A percentile compares a stretch with the other conserved stretches of the same genome.
phyloP scores from a whole-genome alignment of 1,139 yeast species.

The Saccharomyces pastorianus region DNA sequence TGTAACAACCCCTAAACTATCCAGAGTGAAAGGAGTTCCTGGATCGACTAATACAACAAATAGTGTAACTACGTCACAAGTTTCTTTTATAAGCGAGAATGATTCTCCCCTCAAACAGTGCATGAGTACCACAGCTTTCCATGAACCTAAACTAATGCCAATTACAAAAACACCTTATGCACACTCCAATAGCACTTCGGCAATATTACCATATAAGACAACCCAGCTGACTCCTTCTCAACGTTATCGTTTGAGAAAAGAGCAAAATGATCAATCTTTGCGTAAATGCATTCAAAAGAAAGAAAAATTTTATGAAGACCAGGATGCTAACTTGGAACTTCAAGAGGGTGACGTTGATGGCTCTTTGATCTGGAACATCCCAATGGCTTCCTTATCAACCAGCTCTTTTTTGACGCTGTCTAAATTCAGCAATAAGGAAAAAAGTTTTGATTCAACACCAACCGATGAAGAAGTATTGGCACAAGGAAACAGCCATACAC shows the following conservation, averaged over 20 bases:
- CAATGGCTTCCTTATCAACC: conserved; percentile 36
- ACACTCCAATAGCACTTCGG: conserved; percentile 21
- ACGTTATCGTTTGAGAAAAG: conserved; percentile 32
- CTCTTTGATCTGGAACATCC: conserved; percentile 40
- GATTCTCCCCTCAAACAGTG: not conserved
- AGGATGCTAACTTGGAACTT: conserved; percentile 18
- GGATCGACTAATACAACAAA: conserved; percentile 7
- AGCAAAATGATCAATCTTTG: conserved; percentile 30
- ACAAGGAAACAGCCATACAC: conserved; percentile 11
- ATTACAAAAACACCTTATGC: conserved; percentile 1
- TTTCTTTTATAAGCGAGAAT: conserved; percentile 8
- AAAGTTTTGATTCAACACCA: conserved; percentile 1
- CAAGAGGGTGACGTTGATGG: conserved; percentile 28
- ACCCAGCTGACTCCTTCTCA: conserved; percentile 34
- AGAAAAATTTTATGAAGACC: conserved; percentile 36
- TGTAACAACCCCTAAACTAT: not conserved
- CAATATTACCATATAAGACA: conserved; percentile 15
- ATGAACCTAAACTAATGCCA: not conserved
- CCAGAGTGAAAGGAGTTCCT: conserved; percentile 1
- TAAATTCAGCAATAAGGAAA: conserved; percentile 7
- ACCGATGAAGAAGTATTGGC: not conserved
- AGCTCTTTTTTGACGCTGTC: conserved; percentile 28
- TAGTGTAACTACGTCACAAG: conserved; percentile 12
- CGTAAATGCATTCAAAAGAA: conserved; percentile 30
- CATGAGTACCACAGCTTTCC: not conserved